These are phyloP conservation scores for Lepidium africanum DNA, from an alignment of 345 rosid genomes.

Conservation along the genomic window DNA sequence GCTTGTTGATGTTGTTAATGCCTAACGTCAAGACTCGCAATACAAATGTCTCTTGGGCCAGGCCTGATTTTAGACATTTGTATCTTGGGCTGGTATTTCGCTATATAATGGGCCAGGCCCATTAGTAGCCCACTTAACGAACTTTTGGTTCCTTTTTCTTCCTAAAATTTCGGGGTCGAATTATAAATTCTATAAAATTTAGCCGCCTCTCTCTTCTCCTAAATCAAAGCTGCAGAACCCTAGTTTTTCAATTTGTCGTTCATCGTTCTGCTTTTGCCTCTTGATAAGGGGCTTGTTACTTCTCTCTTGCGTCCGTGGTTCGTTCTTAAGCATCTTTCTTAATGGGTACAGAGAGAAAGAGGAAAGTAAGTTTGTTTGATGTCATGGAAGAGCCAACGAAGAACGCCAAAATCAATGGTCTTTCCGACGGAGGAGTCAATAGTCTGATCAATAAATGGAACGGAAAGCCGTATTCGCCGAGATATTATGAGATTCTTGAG, in stretches of 20 bases:
- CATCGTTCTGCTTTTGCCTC: background rate
- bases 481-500: constrained; percentile 76
- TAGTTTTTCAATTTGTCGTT: background rate
- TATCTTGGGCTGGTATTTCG: background rate
- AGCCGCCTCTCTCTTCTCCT: background rate
- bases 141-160: background rate
- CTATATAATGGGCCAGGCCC: background rate
- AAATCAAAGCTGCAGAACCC: constrained; percentile 16
- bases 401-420: constrained; percentile 20
- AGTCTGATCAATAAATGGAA: constrained; percentile 60
- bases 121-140: background rate
- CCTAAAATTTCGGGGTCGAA: background rate
- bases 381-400: constrained; percentile 66
- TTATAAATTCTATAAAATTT: background rate
- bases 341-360: constrained; percentile 89
- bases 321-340: background rate
- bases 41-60: background rate
- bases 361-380: constrained; percentile 91
- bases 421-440: constrained; percentile 20
- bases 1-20: background rate
- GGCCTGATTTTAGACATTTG: background rate
- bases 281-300: background rate
- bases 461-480: constrained; percentile 66
- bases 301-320: background rate
- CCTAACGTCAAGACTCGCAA: too few relatives aligned